These are phyloP conservation scores for Phoma sp. DNA, from an alignment of 2,329 filamentous ascomycete genomes.

Conservation along the genomic window DNA sequence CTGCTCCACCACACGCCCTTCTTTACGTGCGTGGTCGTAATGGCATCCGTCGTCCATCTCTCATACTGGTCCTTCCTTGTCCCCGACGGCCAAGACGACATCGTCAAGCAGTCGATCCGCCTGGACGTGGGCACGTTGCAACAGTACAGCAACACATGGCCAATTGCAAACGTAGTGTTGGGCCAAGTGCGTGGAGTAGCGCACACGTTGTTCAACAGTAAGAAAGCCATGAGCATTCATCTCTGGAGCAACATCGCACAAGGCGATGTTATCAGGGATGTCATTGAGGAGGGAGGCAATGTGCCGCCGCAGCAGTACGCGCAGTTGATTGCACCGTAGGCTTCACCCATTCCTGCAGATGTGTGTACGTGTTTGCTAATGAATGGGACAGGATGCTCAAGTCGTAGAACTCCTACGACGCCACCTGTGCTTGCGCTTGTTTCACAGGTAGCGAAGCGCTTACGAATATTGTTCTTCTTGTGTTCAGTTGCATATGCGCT, in stretches of 20 bases:
- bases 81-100: slow-evolving; percentile 63
- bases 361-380: neutral
- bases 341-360: slow-evolving; percentile 5
- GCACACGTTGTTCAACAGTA: slow-evolving; percentile 68
- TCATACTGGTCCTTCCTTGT: slow-evolving; percentile 72
- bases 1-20: slow-evolving; percentile 70
- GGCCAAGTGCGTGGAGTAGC: slow-evolving; percentile 79
- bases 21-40: slow-evolving; percentile 51
- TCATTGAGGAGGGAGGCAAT: slow-evolving; percentile 41
- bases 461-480: neutral
- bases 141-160: slow-evolving; percentile 72
- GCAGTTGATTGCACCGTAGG: slow-evolving; percentile 46
- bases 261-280: slow-evolving; percentile 42
- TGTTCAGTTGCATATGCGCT: slow-evolving; percentile 2
- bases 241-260: slow-evolving; percentile 46
- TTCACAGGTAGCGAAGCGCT: neutral
- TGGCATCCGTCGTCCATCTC: slow-evolving; percentile 52
- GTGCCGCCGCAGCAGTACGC: slow-evolving; percentile 45
- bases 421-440: neutral
- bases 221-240: slow-evolving; percentile 51
- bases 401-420: slow-evolving; percentile 23
- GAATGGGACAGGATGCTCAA: slow-evolving; percentile 36
- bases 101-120: slow-evolving; percentile 75
- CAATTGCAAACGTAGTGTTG: slow-evolving; percentile 71
- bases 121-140: slow-evolving; percentile 80